phyloP scores from a whole-genome alignment of 169 alveolate species.

The Plasmodium inui region DNA sequence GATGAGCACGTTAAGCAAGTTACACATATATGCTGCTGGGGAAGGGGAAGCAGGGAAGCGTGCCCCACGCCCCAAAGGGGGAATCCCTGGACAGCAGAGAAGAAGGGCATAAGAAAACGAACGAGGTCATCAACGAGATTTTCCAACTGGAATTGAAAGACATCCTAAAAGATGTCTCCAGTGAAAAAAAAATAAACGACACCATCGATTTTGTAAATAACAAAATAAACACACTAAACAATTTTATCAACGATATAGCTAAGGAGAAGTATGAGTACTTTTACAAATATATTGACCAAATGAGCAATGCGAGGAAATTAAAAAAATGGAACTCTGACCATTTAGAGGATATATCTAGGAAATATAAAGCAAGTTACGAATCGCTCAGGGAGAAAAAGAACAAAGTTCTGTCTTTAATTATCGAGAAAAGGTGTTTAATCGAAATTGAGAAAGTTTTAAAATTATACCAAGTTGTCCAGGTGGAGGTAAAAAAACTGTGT shows the following conservation, averaged over 20 bases:
- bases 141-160: slow-evolving; percentile 25
- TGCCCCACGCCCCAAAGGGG: neutral
- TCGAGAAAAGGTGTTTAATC: slow-evolving; percentile 50
- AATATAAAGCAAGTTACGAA: slow-evolving; percentile 26
- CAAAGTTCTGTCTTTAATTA: slow-evolving; percentile 27
- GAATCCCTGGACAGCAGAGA: neutral
- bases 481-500: slow-evolving; percentile 24
- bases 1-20: neutral
- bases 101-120: neutral
- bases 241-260: slow-evolving; percentile 54
- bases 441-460: slow-evolving; percentile 53
- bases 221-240: slow-evolving; percentile 29
- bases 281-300: slow-evolving; percentile 47
- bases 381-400: slow-evolving; percentile 7
- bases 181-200: slow-evolving; percentile 49
- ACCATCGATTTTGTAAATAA: slow-evolving; percentile 42
- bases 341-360: slow-evolving; percentile 6
- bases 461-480: slow-evolving; percentile 25
- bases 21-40: neutral
- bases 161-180: slow-evolving; percentile 26
- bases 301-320: slow-evolving; percentile 15
- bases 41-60: neutral
- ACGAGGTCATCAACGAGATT: slow-evolving; percentile 10
- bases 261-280: slow-evolving; percentile 60
- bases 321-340: slow-evolving; percentile 16